phyloP scores from a whole-genome alignment of 129 eudicot genomes.

The Lactuca saligna region DNA sequence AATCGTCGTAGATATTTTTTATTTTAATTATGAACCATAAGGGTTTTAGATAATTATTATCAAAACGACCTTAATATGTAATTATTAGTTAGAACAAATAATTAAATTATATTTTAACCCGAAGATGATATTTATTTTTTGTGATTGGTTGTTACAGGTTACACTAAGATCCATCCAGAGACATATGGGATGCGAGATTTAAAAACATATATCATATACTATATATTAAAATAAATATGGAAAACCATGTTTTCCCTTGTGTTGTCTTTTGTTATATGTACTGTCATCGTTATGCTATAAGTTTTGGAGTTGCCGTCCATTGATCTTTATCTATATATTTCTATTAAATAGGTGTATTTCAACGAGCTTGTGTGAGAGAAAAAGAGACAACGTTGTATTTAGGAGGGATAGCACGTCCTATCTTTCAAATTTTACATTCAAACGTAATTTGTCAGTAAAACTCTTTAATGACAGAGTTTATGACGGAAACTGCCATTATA shows the following conservation, averaged over 20 bases:
- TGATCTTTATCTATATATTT: background rate
- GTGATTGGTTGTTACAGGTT: constrained; percentile 5
- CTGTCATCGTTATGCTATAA: background rate
- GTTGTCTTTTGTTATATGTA: background rate
- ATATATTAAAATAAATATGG: background rate
- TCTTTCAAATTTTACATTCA: too few relatives aligned
- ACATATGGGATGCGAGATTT: background rate
- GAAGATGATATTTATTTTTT: background rate
- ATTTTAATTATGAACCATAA: too few relatives aligned
- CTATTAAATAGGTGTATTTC: background rate
- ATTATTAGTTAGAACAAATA: too few relatives aligned
- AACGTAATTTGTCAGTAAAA: too few relatives aligned
- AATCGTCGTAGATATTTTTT: too few relatives aligned
- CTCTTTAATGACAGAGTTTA: too few relatives aligned
- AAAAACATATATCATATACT: background rate
- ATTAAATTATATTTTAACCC: too few relatives aligned
- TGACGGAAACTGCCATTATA: too few relatives aligned
- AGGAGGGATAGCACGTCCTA: too few relatives aligned
- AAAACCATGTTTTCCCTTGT: background rate
- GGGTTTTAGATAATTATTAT: too few relatives aligned
- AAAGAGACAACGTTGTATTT: background rate
- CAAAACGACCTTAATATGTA: too few relatives aligned
- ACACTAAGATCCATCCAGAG: background rate
- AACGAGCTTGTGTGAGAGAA: background rate
- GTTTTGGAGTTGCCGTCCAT: background rate